Evolutionary conservation across 2,329 filamentous ascomycete genomes (phyloP).

Genomic region (Colletotrichum sp.): DNA sequence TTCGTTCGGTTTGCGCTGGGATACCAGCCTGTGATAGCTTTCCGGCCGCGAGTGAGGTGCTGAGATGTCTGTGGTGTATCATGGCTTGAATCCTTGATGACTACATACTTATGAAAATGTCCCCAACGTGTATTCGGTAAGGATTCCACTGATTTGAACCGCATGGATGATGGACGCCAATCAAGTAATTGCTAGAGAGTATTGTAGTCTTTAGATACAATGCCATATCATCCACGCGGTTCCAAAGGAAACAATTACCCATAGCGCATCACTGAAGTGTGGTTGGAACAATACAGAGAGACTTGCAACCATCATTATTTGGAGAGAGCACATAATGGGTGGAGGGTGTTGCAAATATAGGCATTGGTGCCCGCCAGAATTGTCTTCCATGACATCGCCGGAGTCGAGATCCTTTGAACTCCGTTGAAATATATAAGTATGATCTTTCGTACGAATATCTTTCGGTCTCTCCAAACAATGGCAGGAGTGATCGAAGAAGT

Average conservation of each 20-base stretch:
- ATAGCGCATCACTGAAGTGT: rapidly evolving
- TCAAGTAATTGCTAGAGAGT: rapidly evolving
- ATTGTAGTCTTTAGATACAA: rapidly evolving
- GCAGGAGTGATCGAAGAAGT: too few relatives aligned
- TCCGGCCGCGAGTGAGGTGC: too few relatives aligned
- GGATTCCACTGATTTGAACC: rapidly evolving
- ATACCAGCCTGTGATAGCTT: neutral
- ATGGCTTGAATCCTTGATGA: too few relatives aligned
- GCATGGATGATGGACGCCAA: rapidly evolving
- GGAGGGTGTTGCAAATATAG: too few relatives aligned
- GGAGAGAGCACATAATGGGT: neutral
- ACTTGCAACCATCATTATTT: neutral
- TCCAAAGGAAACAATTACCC: rapidly evolving
- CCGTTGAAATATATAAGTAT: too few relatives aligned
- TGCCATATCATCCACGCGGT: rapidly evolving
- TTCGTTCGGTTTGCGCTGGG: neutral
- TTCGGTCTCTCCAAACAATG: too few relatives aligned
- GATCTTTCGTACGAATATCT: too few relatives aligned
- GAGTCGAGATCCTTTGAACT: too few relatives aligned
- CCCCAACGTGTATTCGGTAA: neutral
- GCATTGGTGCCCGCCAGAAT: too few relatives aligned
- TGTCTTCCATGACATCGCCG: too few relatives aligned
- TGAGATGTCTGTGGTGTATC: too few relatives aligned
- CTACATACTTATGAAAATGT: neutral
- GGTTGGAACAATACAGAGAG: neutral